These are phyloP conservation scores for Aristolochia californica DNA, from an alignment of 164 flowering plant genomes.

Conservation along the genomic window DNA sequence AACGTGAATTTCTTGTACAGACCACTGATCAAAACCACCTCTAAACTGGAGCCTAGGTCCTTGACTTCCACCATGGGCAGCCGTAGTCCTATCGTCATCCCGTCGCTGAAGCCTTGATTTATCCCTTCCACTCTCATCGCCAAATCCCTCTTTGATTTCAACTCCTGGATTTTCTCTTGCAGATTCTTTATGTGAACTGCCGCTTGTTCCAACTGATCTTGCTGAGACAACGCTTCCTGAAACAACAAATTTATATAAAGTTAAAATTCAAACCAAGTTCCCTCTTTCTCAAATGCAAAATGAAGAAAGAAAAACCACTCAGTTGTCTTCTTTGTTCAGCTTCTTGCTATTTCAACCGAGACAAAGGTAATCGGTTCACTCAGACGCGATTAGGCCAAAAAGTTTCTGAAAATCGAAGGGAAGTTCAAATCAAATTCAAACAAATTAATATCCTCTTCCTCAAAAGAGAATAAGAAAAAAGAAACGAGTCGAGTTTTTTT, in stretches of 20 bases:
- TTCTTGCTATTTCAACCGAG: no score
- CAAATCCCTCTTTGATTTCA: conserved; percentile 23
- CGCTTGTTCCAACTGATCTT: conserved; percentile 28
- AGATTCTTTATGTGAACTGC: conserved; percentile 24
- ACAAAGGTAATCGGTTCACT: no score
- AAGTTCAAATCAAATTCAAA: no score
- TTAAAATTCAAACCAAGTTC: no score
- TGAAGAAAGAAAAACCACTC: neutral
- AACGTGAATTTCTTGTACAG: conserved; percentile 29
- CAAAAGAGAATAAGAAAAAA: neutral
- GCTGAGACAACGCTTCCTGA: conserved; percentile 25
- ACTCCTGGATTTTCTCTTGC: conserved; percentile 20
- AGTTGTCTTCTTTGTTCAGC: no score
- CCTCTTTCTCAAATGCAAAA: neutral
- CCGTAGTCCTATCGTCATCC: neutral
- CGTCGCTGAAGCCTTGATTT: conserved; percentile 1
- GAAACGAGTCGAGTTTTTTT: neutral
- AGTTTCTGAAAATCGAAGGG: no score
- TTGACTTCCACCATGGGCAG: conserved; percentile 37
- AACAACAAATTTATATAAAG: no score
- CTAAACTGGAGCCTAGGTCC: conserved; percentile 29
- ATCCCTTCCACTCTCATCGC: conserved; percentile 2
- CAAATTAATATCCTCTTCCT: no score
- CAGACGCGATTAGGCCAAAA: no score
- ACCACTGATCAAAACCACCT: conserved; percentile 35